phyloP scores from a whole-genome alignment of 805 yeast genomes.

The Kazachstania psychrophila region DNA sequence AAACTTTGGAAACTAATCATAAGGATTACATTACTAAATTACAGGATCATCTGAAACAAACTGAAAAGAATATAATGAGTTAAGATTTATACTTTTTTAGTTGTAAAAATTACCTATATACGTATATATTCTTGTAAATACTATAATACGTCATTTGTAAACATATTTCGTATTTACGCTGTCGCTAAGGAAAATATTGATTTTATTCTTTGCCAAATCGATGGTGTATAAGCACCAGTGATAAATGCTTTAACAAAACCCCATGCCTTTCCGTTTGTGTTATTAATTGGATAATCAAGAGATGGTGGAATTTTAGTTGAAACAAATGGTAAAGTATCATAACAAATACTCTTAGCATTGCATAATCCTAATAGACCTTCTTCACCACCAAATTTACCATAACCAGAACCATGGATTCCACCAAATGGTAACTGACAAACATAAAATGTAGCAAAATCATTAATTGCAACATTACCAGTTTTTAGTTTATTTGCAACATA shows the following conservation, averaged over 20 bases:
- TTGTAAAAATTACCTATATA: neutral
- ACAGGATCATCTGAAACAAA: constrained; percentile 43
- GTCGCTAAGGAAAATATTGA: constrained; percentile 47
- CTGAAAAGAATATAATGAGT: constrained; percentile 36
- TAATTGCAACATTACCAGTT: constrained; percentile 91
- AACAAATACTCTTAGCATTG: constrained; percentile 76
- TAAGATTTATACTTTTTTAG: neutral
- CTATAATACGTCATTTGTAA: neutral
- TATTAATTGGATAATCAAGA: constrained; percentile 82
- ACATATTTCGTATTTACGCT: neutral
- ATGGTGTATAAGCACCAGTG: constrained; percentile 70
- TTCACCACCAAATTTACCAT: constrained; percentile 96
- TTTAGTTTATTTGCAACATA: constrained; percentile 53
- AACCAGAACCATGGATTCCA: constrained; percentile 86
- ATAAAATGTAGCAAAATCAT: constrained; percentile 94
- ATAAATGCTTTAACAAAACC: constrained; percentile 72
- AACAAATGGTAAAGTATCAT: constrained; percentile 69
- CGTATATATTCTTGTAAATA: neutral
- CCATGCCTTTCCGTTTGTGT: constrained; percentile 73
- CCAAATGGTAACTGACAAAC: constrained; percentile 97
- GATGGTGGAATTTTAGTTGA: constrained; percentile 81
- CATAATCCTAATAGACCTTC: constrained; percentile 92
- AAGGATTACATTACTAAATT: constrained; percentile 55
- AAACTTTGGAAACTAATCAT: constrained; percentile 59
- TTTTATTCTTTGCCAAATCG: constrained; percentile 59